These are phyloP conservation scores for Telfairia occidentalis DNA, from an alignment of 331 rosid genomes.

Conservation along the genomic window DNA sequence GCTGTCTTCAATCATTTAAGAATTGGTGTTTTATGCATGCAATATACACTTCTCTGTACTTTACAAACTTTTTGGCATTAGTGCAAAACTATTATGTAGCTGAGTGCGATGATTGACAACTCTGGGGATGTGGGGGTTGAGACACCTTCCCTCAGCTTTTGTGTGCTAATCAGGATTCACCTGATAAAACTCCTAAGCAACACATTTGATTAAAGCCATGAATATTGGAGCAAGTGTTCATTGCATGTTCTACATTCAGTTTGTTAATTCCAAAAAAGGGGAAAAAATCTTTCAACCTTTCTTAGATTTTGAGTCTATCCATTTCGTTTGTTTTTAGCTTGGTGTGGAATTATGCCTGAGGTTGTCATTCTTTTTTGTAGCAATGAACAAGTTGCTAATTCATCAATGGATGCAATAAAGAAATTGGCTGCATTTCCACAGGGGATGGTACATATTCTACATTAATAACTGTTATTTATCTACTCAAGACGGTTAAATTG, in stretches of 20 bases:
- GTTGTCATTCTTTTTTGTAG: conserved; percentile 22
- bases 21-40: background rate
- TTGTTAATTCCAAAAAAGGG: background rate
- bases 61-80: background rate
- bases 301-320: background rate
- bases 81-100: background rate
- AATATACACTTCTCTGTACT: background rate
- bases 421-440: conserved; percentile 52
- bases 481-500: conserved; percentile 8
- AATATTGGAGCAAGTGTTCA: background rate
- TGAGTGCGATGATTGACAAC: background rate
- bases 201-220: background rate
- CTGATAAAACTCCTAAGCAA: background rate
- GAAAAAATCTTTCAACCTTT: background rate
- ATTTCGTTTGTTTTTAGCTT: background rate
- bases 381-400: conserved; percentile 61
- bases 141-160: background rate
- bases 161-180: background rate
- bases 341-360: background rate
- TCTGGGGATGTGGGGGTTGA: background rate
- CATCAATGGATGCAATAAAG: conserved; percentile 54
- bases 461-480: background rate
- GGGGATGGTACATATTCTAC: conserved; percentile 50
- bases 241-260: background rate
- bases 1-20: background rate